Conservation (phyloP, 495 filamentous ascomycete genomes). For the Daldinia childiae region DNA sequence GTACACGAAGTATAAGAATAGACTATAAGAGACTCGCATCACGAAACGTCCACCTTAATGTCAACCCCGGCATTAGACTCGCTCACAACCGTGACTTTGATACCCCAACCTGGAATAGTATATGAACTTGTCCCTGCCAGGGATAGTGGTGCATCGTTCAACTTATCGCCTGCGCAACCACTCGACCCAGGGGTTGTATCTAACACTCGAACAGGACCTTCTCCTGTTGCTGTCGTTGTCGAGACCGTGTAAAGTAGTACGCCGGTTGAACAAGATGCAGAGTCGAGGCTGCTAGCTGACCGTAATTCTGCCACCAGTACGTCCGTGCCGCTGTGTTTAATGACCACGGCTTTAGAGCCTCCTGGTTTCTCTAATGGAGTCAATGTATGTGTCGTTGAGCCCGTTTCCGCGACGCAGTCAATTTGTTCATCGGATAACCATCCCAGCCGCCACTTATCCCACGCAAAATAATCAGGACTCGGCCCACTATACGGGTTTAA, state of each 20-base stretch:
- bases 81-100: slow-evolving; percentile 31
- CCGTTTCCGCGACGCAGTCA: slow-evolving; percentile 34
- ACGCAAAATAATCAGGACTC: slow-evolving; percentile 49
- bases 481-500: slow-evolving; percentile 26
- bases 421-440: slow-evolving; percentile 46
- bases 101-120: slow-evolving; percentile 31
- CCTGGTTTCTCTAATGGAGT: slow-evolving; percentile 39
- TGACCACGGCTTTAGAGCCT: slow-evolving; percentile 42
- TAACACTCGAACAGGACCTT: slow-evolving; percentile 40
- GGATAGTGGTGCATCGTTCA: slow-evolving; percentile 41
- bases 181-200: slow-evolving; percentile 34
- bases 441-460: slow-evolving; percentile 50
- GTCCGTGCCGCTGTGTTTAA: slow-evolving; percentile 34
- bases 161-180: slow-evolving; percentile 39
- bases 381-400: slow-evolving; percentile 37
- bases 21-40: background rate
- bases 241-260: slow-evolving; percentile 45
- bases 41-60: slow-evolving; percentile 34
- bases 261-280: slow-evolving; percentile 39
- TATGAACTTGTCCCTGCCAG: slow-evolving; percentile 32
- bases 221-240: slow-evolving; percentile 32
- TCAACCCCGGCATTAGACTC: slow-evolving; percentile 24
- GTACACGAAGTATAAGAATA: background rate
- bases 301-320: slow-evolving; percentile 42
- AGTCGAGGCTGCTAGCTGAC: slow-evolving; percentile 27